Evolutionary conservation across 2,329 filamentous ascomycete genomes (phyloP), one percentile per base, ranked within the genome.

Genomic region (Penicillium sp.): DNA sequence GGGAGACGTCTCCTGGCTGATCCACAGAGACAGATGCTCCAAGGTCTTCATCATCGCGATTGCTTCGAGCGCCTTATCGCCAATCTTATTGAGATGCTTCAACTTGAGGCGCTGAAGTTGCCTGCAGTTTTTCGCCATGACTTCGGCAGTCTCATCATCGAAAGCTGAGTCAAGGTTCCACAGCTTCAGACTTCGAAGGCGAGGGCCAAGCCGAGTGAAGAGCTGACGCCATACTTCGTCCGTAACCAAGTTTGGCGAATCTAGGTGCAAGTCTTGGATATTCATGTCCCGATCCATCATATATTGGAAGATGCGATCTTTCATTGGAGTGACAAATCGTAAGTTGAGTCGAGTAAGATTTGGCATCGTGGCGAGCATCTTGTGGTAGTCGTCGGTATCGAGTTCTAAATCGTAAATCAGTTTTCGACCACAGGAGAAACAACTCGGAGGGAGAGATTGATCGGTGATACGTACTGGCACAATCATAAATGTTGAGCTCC

Each of bases 301-400:
- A 73, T 94, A 96, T 54, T 91, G 85, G 75, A 97, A 83, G 43
- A 92, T 89, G 40, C 82, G 82, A 69, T 97, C 90, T 75, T 96
- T 96, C 81, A 97, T 89, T 70, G 96, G 93, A 51, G 95, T 90
- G n/a, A 89, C 91, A 69, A 93, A 94, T 50, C 89, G 87, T 11
- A 96, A 79, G 64, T 92, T 89, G 57, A 97, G 81, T 44, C 83
- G 83, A 67, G 86, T 86, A 55, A 96, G 79, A 6, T 81, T 82
- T 0, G 90, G 87, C 58, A 90, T 87, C 2, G 87, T 83, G 53
- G 92, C 89, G 62, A 97, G 92, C 43, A 96, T 91, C 63, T 88
- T 85, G 50, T 90, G 84, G 64, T 89, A 92, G 69, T 98, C 92
- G 64, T 92, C 85, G 2, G 85, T 84, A 50, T 85, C 84, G 11